Base-by-base conservation (phyloP, 352 stramenopile species). In the Phytophthora citrophthora region DNA sequence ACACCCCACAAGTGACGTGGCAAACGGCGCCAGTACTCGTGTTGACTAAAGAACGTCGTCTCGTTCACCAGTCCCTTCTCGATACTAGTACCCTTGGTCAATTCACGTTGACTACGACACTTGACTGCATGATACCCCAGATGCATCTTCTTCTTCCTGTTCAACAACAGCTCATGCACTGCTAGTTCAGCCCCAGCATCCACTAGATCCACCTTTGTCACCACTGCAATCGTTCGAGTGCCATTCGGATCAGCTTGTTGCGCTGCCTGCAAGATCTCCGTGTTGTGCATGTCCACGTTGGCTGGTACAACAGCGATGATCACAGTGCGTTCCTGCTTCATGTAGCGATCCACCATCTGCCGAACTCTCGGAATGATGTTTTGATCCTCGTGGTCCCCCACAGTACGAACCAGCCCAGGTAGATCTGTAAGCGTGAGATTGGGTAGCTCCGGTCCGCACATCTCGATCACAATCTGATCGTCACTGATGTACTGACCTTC, bases 151-250 rank as follows among this genome's bases (percentile, higher is more conserved):
- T 90, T 91, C 64, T 89, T 94, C 32, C 76, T 73, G 62, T 93
- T 93, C 9, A 88, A 45, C 40, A 97, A 54, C 20, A 96, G 72
- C 7, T 96, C 75, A 36, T 88, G 70, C 1, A 97, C 81, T 34
- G 75, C 60, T 16, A 50, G 24, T 67, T 97, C 86, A 15, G 72
- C 89, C 7, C 89, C 90, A 59, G 64, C 62, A 78, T 96, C 87
- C 45, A 97, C 90, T 39, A 96, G 72, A 76, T 97, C 90, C 41
- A 93, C 73, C 68, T 96, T 96, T 7, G 90, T 97, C 43, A 96
- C 74, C 3, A 97, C 88, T 2, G 86, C 85, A 58, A 96, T 95
- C 0, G 88, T 97, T 18, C 90, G 85, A 20, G 67, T 67, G 9
- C 82, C 88, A 8, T 72, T 60, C 4, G 81, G 72, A 64, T 97